phyloP scores from a whole-genome alignment of 306 rosid species.

The Malus sylvestris region DNA sequence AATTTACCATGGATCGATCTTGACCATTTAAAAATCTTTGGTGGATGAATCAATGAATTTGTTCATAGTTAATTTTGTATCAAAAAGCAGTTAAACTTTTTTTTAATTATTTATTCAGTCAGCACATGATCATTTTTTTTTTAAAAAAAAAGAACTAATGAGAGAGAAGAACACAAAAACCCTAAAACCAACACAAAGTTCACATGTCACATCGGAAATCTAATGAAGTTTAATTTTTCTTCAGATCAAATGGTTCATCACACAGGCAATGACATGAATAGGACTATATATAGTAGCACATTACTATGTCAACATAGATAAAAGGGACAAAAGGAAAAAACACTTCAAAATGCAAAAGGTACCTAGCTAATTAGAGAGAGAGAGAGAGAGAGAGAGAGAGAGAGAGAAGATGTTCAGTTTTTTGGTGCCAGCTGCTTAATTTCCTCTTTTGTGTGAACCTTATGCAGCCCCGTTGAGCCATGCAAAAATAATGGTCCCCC shows the following conservation, averaged over 20 bases:
- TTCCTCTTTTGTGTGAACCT: conserved; percentile 17
- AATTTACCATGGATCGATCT: neutral
- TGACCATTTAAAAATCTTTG: neutral
- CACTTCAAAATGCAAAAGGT: neutral
- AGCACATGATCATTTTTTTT: too few relatives aligned
- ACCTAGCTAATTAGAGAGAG: neutral
- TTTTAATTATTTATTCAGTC: too few relatives aligned
- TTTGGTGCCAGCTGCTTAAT: neutral
- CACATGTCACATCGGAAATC: neutral
- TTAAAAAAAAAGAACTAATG: neutral
- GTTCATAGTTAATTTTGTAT: too few relatives aligned
- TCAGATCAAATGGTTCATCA: neutral
- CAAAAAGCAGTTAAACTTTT: too few relatives aligned
- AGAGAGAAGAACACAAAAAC: neutral
- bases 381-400: neutral
- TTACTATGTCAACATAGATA: neutral
- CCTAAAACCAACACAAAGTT: neutral
- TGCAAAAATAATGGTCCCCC: conserved; percentile 48
- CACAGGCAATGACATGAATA: neutral
- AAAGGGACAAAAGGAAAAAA: neutral
- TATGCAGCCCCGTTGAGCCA: conserved; percentile 7
- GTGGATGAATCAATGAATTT: too few relatives aligned
- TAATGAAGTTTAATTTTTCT: neutral
- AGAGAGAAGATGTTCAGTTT: neutral
- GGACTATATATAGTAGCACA: neutral